These are phyloP conservation scores for Lachancea lanzarotensis DNA, from an alignment of 805 yeast species.

Conservation along the genomic window DNA sequence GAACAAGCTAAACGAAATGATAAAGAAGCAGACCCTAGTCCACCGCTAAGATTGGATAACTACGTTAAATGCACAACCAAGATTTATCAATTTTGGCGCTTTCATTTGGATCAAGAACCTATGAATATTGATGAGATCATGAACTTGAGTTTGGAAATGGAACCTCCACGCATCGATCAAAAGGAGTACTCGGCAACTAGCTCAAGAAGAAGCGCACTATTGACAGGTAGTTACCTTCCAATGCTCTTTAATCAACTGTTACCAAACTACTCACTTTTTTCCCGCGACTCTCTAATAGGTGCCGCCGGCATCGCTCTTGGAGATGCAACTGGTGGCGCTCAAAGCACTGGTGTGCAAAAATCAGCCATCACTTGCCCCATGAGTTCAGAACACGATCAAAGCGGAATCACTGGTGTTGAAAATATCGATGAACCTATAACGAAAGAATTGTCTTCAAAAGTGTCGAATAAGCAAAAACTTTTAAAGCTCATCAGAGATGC, in stretches of 20 bases:
- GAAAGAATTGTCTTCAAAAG: constrained; percentile 21
- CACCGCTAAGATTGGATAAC: not conserved
- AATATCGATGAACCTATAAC: constrained; percentile 37
- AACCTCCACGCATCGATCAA: constrained; percentile 44
- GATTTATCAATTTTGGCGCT: constrained; percentile 28
- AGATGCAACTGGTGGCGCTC: not conserved
- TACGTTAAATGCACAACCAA: not conserved
- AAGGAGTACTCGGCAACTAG: constrained; percentile 32
- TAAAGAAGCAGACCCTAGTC: constrained; percentile 26
- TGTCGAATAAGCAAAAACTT: constrained; percentile 41
- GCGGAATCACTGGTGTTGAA: constrained; percentile 39
- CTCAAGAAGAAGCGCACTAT: constrained; percentile 47
- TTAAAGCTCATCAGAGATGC: constrained; percentile 55
- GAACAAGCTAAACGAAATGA: constrained; percentile 22
- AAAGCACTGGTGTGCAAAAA: not conserved
- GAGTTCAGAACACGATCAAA: constrained; percentile 12
- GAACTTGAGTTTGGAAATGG: constrained; percentile 56
- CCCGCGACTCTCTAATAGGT: constrained; percentile 45
- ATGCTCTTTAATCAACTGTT: constrained; percentile 53
- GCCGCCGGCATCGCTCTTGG: constrained; percentile 39
- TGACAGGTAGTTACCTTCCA: constrained; percentile 59
- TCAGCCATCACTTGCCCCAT: not conserved
- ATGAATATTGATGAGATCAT: constrained; percentile 49
- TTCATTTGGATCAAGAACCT: constrained; percentile 30
- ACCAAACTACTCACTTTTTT: constrained; percentile 52